These are phyloP conservation scores for Sarocladiaceae sp. DNA, from an alignment of 2,329 filamentous ascomycete genomes.

Conservation along the genomic window DNA sequence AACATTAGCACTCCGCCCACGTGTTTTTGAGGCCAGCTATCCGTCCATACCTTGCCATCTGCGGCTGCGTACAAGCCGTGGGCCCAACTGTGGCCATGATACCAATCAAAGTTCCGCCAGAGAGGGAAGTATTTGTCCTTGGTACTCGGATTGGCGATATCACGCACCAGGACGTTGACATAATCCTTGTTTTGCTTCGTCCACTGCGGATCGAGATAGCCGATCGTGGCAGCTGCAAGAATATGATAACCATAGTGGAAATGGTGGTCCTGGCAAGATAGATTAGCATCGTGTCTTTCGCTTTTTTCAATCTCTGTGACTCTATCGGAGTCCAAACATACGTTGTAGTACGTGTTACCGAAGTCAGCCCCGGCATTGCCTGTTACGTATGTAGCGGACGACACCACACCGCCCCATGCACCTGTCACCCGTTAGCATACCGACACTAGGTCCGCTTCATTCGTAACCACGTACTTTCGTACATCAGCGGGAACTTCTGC, in stretches of 20 bases:
- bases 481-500: conserved; percentile 62
- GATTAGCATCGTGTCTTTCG: too few relatives aligned
- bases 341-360: conserved; percentile 83
- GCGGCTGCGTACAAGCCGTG: conserved; percentile 67
- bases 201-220: conserved; percentile 73
- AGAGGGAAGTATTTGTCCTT: conserved; percentile 75
- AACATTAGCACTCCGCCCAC: neutral
- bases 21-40: neutral
- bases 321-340: too few relatives aligned
- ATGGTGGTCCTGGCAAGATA: too few relatives aligned
- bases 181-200: conserved; percentile 68
- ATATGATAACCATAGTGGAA: conserved; percentile 88
- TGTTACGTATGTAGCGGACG: conserved; percentile 66
- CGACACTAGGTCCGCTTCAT: neutral
- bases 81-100: conserved; percentile 90
- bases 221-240: conserved; percentile 79
- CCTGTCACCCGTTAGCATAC: conserved; percentile 28
- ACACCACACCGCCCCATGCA: conserved; percentile 78
- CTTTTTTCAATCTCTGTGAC: too few relatives aligned
- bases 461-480: conserved; percentile 48
- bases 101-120: conserved; percentile 88
- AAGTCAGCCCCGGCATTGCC: conserved; percentile 73
- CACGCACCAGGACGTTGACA: conserved; percentile 79
- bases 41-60: conserved; percentile 60
- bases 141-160: conserved; percentile 70